Percentiles rank a stretch among this genome's conserved stretches.
These are phyloP conservation scores for Talaromyces sp. DNA, from an alignment of 2,329 filamentous ascomycete species.

Conservation along the genomic window DNA sequence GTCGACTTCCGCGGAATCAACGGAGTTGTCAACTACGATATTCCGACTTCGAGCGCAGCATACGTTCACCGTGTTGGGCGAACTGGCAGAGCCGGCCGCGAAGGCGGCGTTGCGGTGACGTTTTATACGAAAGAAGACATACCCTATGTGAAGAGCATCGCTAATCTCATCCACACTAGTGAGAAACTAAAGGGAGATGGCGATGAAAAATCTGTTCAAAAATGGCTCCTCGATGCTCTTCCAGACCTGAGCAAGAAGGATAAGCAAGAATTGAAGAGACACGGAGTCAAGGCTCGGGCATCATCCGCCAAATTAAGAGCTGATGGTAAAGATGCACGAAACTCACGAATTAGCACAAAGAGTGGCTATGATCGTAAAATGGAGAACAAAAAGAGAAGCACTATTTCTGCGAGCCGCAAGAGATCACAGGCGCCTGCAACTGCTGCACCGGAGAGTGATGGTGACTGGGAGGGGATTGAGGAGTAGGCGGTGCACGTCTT, in stretches of 20 bases:
- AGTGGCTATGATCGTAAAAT: slow-evolving; percentile 45
- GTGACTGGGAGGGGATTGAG: slow-evolving; percentile 36
- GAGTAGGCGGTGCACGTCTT: slow-evolving; percentile 20
- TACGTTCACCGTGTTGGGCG: slow-evolving; percentile 93
- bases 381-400: slow-evolving; percentile 43
- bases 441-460: slow-evolving; percentile 19
- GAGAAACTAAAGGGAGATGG: slow-evolving; percentile 60
- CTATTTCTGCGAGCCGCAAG: slow-evolving; percentile 37
- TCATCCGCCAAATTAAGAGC: slow-evolving; percentile 33
- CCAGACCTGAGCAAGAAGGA: slow-evolving; percentile 79
- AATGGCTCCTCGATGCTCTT: slow-evolving; percentile 83
- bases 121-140: slow-evolving; percentile 96
- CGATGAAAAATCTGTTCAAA: slow-evolving; percentile 59
- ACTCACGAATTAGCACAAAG: slow-evolving; percentile 66
- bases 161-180: slow-evolving; percentile 82
- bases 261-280: slow-evolving; percentile 73
- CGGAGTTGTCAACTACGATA: slow-evolving; percentile 95
- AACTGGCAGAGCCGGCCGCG: slow-evolving; percentile 80
- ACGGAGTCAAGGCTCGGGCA: slow-evolving; percentile 71
- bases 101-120: slow-evolving; percentile 85
- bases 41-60: slow-evolving; percentile 79
- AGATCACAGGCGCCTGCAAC: slow-evolving; percentile 9
- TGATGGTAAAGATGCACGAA: slow-evolving; percentile 40
- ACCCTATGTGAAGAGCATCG: slow-evolving; percentile 81
- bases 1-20: slow-evolving; percentile 95